Evolutionary conservation across 2,329 filamentous ascomycete genomes (phyloP).

Genomic region (Monosporascus sp.): DNA sequence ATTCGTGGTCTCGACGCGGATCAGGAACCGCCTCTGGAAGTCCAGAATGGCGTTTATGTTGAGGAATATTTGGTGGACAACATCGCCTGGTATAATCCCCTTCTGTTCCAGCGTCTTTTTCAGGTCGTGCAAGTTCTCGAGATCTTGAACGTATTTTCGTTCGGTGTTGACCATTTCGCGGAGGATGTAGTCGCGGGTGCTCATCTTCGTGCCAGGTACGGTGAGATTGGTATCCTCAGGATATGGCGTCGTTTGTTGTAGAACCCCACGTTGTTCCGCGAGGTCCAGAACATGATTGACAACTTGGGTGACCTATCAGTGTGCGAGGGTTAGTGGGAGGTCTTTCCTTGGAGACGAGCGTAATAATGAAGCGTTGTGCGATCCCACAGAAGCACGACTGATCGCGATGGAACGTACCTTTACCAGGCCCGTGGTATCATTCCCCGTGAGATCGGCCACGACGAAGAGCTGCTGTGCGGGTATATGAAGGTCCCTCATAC

Average conservation of each 20-base stretch:
- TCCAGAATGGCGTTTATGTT: slow-evolving; percentile 94
- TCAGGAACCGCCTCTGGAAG: slow-evolving; percentile 90
- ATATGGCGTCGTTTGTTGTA: slow-evolving; percentile 56
- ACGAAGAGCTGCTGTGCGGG: slow-evolving; percentile 81
- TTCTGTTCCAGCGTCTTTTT: slow-evolving; percentile 87
- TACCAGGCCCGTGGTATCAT: slow-evolving; percentile 94
- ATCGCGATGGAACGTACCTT: slow-evolving; percentile 54
- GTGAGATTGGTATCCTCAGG: slow-evolving; percentile 46
- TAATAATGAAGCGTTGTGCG: slow-evolving; percentile 2
- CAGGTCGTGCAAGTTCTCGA: slow-evolving; percentile 87
- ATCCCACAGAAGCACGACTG: background rate
- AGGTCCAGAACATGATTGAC: slow-evolving; percentile 90
- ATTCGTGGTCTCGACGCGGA: slow-evolving; percentile 93
- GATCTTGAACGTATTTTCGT: slow-evolving; percentile 93
- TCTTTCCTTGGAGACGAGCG: slow-evolving; percentile 5
- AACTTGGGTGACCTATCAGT: slow-evolving; percentile 69
- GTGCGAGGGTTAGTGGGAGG: background rate
- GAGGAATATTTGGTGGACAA: slow-evolving; percentile 89
- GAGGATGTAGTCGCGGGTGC: slow-evolving; percentile 78
- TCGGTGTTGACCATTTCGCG: slow-evolving; percentile 91
- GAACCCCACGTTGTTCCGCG: slow-evolving; percentile 69
- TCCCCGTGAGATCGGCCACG: slow-evolving; percentile 83
- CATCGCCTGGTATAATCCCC: slow-evolving; percentile 81
- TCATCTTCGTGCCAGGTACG: slow-evolving; percentile 61
- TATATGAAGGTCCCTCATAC: slow-evolving; percentile 75